Conservation (phyloP, 1,284 basidiomycete genomes). For the Pseudozyma pruni region DNA sequence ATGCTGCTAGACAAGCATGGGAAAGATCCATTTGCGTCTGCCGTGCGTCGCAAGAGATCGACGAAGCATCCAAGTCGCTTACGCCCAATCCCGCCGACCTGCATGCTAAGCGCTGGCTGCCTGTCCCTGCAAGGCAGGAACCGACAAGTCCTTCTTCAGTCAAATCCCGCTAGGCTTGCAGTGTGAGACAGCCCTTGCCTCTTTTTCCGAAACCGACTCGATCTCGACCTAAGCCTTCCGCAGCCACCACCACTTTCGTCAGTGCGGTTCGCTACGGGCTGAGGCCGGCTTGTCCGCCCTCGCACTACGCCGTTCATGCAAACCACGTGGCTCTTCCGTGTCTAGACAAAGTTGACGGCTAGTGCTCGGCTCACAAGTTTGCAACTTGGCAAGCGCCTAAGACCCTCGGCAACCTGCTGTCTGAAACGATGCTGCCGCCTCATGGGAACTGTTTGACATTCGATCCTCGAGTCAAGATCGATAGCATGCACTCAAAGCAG, state of each 20-base stretch:
- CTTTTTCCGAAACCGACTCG: slow-evolving; percentile 16
- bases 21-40: too few relatives aligned
- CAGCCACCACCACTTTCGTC: slow-evolving; percentile 15
- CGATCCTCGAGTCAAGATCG: background rate
- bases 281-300: background rate
- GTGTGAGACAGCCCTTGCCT: slow-evolving; percentile 1
- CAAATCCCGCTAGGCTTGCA: background rate
- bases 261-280: slow-evolving; percentile 5
- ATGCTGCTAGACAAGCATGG: too few relatives aligned
- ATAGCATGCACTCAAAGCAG: too few relatives aligned
- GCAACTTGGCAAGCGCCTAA: slow-evolving; percentile 2
- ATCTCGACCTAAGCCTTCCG: slow-evolving; percentile 7
- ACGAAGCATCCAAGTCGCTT: too few relatives aligned
- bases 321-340: background rate
- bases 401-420: background rate
- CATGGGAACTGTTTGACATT: background rate
- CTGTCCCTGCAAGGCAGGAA: too few relatives aligned
- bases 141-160: too few relatives aligned
- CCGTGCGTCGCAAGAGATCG: too few relatives aligned
- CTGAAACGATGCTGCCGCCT: background rate
- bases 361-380: slow-evolving; percentile 1
- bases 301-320: background rate
- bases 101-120: slow-evolving; percentile 1
- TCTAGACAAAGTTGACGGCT: slow-evolving; percentile 5
- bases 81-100: slow-evolving; percentile 11